Evolutionary conservation across 2,329 filamentous ascomycete genomes (phyloP).

Genomic region (Talaromyces amestolkiae): DNA sequence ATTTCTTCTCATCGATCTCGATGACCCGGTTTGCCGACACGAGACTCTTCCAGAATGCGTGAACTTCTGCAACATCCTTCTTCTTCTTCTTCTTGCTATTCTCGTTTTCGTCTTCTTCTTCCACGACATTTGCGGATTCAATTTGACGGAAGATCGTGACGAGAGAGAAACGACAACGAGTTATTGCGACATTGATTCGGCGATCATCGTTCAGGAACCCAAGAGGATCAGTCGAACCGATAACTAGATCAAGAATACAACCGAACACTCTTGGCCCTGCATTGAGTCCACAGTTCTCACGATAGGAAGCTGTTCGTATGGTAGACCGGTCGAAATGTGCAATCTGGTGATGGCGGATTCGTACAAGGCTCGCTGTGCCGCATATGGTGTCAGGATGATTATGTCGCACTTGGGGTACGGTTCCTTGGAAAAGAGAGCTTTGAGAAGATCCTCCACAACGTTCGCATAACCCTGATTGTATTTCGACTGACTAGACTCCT

Average conservation of each 20-base stretch:
- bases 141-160: too few relatives aligned
- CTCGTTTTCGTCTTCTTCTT: too few relatives aligned
- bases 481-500: neutral
- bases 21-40: too few relatives aligned
- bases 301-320: neutral
- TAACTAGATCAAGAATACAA: neutral
- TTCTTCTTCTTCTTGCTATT: too few relatives aligned
- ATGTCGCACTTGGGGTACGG: neutral
- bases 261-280: neutral
- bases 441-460: neutral
- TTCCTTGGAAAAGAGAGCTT: neutral
- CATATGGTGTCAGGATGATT: neutral
- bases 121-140: too few relatives aligned
- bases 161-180: conserved; percentile 30
- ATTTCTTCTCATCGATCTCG: too few relatives aligned
- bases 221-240: neutral
- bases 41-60: too few relatives aligned
- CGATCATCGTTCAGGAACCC: neutral
- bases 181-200: neutral
- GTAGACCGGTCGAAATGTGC: neutral
- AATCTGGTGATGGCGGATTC: neutral
- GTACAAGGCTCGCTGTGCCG: neutral
- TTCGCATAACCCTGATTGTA: neutral
- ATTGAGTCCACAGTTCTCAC: neutral
- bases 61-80: too few relatives aligned